Conservation (phyloP, 306 rosid species). For the Acacia melanoxylon region DNA sequence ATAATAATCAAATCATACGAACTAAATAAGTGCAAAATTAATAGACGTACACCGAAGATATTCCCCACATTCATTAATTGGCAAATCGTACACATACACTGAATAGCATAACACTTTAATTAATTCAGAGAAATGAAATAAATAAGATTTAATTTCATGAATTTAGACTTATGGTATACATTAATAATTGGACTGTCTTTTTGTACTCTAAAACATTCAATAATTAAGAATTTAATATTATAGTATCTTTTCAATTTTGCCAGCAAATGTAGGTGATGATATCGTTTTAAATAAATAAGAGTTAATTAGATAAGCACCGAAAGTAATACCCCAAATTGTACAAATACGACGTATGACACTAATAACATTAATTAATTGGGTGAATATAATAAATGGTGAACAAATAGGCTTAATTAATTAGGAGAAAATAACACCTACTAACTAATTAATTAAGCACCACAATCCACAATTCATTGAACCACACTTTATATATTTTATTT, state of each 20-base stretch:
- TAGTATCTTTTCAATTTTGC: background rate
- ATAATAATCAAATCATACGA: background rate
- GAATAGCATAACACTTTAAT: background rate
- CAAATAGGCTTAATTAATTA: background rate
- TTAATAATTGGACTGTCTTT: background rate
- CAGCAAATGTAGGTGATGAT: background rate
- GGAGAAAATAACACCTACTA: background rate
- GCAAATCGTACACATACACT: background rate
- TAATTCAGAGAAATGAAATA: background rate
- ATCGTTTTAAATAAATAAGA: background rate
- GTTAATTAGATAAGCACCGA: background rate
- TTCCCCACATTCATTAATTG: background rate
- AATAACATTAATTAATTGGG: background rate
- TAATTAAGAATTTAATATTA: background rate
- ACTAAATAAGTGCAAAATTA: background rate
- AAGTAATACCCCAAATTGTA: background rate
- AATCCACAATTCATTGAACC: too few species aligned
- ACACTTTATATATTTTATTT: too few species aligned
- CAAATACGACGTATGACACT: background rate
- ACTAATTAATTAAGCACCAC: background rate
- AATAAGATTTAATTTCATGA: too few species aligned
- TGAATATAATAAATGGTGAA: background rate
- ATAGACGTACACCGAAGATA: background rate
- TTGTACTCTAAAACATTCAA: background rate
- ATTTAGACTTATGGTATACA: background rate